These are phyloP conservation scores for Starmerella ratchasimensis DNA, from an alignment of 805 yeast genomes.

Conservation along the genomic window DNA sequence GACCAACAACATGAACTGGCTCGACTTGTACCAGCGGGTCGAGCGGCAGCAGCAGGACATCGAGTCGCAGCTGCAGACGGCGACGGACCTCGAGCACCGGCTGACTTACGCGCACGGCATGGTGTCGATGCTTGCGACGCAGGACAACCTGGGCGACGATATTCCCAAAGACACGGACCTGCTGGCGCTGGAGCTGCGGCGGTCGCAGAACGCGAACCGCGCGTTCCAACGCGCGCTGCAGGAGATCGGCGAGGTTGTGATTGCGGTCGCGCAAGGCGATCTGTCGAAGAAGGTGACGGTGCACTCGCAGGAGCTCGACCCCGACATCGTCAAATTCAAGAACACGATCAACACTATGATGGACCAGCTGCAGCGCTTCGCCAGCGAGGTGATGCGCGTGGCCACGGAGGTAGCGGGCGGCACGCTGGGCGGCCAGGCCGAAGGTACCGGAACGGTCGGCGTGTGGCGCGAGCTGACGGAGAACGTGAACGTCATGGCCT, in stretches of 20 bases:
- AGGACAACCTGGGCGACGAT: conserved; percentile 9
- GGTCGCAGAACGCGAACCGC: conserved; percentile 42
- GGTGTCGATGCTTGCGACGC: conserved; percentile 24
- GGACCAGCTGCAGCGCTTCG: conserved; percentile 72
- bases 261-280: conserved; percentile 82
- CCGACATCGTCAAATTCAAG: conserved; percentile 67
- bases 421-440: conserved; percentile 79
- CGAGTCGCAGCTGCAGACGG: conserved; percentile 25
- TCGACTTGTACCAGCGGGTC: conserved; percentile 24
- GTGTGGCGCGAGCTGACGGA: conserved; percentile 80
- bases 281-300: conserved; percentile 65
- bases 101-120: conserved; percentile 25
- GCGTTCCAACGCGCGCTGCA: conserved; percentile 55
- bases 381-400: conserved; percentile 67
- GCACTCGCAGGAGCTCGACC: conserved; percentile 58
- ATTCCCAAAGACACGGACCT: conserved; percentile 13
- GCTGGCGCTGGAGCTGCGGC: conserved; percentile 25
- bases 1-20: conserved; percentile 16
- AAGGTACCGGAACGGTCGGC: conserved; percentile 71
- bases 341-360: conserved; percentile 77
- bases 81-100: conserved; percentile 24
- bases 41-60: conserved; percentile 28
- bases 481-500: conserved; percentile 81
- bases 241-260: conserved; percentile 75
- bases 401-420: conserved; percentile 89